Percentiles rank a stretch among this genome's conserved stretches.
Conservation (phyloP, 257 asterid genomes). For the Solanum ossicruentum region DNA sequence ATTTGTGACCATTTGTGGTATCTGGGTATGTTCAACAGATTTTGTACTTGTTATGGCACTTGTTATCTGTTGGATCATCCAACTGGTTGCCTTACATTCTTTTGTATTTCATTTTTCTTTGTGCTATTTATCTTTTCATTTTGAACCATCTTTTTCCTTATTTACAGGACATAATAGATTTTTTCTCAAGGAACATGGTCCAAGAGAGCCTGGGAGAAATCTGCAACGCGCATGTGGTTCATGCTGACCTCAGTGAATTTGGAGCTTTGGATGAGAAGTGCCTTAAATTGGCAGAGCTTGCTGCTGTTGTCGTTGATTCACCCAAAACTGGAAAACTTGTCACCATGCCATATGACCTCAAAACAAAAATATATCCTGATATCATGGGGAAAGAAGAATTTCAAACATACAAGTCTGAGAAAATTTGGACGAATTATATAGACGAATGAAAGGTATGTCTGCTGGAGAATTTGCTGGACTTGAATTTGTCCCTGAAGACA, state of each 20-base stretch:
- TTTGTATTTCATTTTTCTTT: background rate
- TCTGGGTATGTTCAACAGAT: background rate
- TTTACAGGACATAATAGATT: conserved; percentile 63
- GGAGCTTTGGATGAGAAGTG: conserved; percentile 91
- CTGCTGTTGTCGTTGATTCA: conserved; percentile 86
- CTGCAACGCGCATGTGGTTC: conserved; percentile 92
- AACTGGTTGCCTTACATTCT: background rate
- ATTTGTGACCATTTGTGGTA: background rate
- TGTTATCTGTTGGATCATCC: background rate
- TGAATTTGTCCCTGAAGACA: conserved; percentile 5
- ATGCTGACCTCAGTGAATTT: conserved; percentile 53
- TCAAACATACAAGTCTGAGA: conserved; percentile 46
- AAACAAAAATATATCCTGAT: conserved; percentile 78
- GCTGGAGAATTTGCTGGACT: conserved; percentile 14
- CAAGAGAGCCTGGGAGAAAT: conserved; percentile 69
- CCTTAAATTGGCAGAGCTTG: conserved; percentile 49
- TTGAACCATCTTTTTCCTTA: background rate
- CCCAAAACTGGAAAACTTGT: conserved; percentile 85
- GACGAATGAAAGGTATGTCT: conserved; percentile 16
- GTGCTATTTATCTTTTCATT: background rate
- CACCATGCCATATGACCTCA: conserved; percentile 41
- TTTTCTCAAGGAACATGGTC: conserved; percentile 72
- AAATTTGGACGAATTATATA: conserved; percentile 54
- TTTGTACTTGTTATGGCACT: background rate
- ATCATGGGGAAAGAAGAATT: conserved; percentile 78